Conservation (phyloP, 106 monocot species). For the Allium fistulosum region DNA sequence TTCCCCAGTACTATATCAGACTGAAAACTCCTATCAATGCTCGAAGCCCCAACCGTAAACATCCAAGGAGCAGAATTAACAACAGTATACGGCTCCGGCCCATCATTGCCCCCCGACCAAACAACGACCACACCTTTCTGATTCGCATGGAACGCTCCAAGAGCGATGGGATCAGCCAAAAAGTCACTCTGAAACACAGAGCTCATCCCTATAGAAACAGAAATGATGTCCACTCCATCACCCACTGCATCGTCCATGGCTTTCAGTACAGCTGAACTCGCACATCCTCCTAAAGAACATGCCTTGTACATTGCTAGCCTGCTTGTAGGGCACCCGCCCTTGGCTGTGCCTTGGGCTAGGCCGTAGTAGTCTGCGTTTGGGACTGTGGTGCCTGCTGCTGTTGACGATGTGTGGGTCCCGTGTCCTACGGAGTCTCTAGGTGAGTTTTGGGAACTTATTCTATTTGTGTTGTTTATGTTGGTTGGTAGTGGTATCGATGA, state of each 20-base stretch:
- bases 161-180: conserved; percentile 80
- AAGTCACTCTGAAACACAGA: conserved; percentile 85
- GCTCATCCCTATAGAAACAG: conserved; percentile 93
- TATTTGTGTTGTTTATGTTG: background rate
- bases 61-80: conserved; percentile 97
- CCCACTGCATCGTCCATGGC: conserved; percentile 87
- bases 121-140: conserved; percentile 70
- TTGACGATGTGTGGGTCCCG: conserved; percentile 91
- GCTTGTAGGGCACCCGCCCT: conserved; percentile 74
- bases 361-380: conserved; percentile 70
- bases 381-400: conserved; percentile 60
- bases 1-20: conserved; percentile 74
- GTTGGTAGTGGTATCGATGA: conserved; percentile 26
- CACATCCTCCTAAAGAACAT: conserved; percentile 82
- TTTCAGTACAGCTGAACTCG: conserved; percentile 63
- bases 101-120: conserved; percentile 94
- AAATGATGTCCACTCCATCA: conserved; percentile 88
- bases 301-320: conserved; percentile 88
- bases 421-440: conserved; percentile 83
- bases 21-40: conserved; percentile 75
- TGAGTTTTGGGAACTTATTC: conserved; percentile 41
- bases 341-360: conserved; percentile 69
- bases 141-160: conserved; percentile 89
- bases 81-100: conserved; percentile 85
- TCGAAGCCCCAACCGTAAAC: conserved; percentile 79